Base-by-base conservation (phyloP, 768 basidiomycete genomes). In the Tulasnella calospora region DNA sequence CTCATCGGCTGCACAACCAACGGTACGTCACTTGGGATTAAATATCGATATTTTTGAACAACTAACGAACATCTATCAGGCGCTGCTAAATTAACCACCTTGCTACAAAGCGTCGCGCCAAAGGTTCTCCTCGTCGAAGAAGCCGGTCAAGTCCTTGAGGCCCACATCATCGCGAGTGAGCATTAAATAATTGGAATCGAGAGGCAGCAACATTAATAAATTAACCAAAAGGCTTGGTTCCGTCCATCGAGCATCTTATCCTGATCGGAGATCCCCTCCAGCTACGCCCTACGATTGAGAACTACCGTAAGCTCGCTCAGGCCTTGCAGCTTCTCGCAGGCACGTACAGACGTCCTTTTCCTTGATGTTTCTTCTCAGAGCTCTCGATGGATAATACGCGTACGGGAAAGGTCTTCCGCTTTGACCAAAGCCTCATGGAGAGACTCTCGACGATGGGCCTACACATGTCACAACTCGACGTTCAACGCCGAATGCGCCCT, bases 1-100 rank as follows among this genome's bases (percentile, higher is more conserved):
- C 86, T 94, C n/a, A 88, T 94, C 67, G 93, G 91, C 7, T 93
- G 92, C 79, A 94, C 93, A 0, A 94, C 92, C 0, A 93, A 90
- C 33, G 92, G 92, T 91, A 82, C 21, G 40, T 40, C 10, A 30
- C 27, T 10, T 61, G 19, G 3, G 2, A 27, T 67, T 33, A 15
- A 27, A 7, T 27, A 27, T 23, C 12, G 5, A 2, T 9, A 2
- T 21, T 17, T n/a, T 12, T 17, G 40, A 15, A 55, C 23, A 9
- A 46, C 30, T 35, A 38, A 17, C 12, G 21, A 17, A 27, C 35
- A 27, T 17, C 21, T 2, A 15, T 57, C 36, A 91, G 91, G 92
- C 70, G 92, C 92, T 2, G 92, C 92, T 0, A 92, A 91, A 77
- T 83, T 92, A 13, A 85, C 87, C 0, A 86, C 87, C 0, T 84